A percentile compares a stretch with the other conserved stretches of the same genome.
Evolutionary conservation across 768 basidiomycete species (phyloP).

Genomic region (Phallus indusiatus): DNA sequence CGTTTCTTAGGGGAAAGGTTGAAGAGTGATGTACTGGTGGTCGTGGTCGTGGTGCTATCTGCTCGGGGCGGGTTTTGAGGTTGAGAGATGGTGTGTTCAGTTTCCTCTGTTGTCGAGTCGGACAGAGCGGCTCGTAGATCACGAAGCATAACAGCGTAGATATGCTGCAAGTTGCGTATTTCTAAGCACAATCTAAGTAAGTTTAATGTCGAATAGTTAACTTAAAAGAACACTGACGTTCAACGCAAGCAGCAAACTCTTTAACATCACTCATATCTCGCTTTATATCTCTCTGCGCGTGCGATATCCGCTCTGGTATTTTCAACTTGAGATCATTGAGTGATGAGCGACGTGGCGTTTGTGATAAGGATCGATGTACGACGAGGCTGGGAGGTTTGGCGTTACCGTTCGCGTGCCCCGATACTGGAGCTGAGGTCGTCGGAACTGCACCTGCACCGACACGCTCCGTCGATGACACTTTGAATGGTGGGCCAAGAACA

Average conservation of each 20-base stretch:
- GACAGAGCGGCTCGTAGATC: conserved; percentile 1
- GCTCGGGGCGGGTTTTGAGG: too few relatives aligned
- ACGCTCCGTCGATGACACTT: not conserved
- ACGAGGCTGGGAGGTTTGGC: not conserved
- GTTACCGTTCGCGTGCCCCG: not conserved
- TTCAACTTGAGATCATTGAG: conserved; percentile 57
- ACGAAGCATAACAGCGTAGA: conserved; percentile 3
- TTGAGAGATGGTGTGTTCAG: too few relatives aligned
- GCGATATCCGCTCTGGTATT: conserved; percentile 29
- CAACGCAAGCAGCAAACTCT: conserved; percentile 73
- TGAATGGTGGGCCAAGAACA: not conserved
- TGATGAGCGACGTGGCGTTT: conserved; percentile 45
- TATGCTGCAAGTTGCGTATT: conserved; percentile 1
- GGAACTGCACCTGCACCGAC: too few relatives aligned
- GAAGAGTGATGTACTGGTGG: not conserved
- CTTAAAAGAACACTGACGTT: not conserved
- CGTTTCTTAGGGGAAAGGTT: conserved; percentile 5
- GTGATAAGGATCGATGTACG: not conserved
- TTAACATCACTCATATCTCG: conserved; percentile 74
- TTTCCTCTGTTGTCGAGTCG: not conserved
- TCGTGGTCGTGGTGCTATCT: not conserved
- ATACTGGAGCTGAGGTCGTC: not conserved
- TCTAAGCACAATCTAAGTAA: conserved; percentile 1
- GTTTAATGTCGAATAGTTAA: not conserved
- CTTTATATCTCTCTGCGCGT: conserved; percentile 69